Evolutionary conservation across 225 moss, liverwort and hornwort genomes (phyloP), one percentile per base, ranked within the genome.

Genomic region (Polytrichum commune): DNA sequence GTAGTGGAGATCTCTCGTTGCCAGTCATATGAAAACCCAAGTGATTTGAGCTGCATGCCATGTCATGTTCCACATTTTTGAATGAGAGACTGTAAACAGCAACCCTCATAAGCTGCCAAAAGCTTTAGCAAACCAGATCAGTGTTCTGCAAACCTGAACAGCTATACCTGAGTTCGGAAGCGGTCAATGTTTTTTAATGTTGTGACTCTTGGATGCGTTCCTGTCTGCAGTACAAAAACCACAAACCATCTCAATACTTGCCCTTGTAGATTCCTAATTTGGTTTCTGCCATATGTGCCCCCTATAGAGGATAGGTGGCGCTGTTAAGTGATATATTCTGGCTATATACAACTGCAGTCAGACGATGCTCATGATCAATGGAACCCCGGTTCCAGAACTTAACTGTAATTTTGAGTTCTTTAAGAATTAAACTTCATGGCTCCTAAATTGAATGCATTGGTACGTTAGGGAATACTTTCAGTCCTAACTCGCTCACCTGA

Each of bases 1-100:
- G 95, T 95, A 0, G 95, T 98, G 55, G 98, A 95, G 63, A 98
- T 83, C 77, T 98, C 95, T 64, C 95, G 84, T 84, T 91, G 91
- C 98, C 98, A 98, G 71, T 93, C 98, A 65, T 95, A 98, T 2
- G 98, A 98, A 70, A 98, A 98, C 16, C 98, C 95, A 38, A 95
- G 82, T 25, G 90, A 74, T 74, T 98, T 98, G 19, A 98, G 90
- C 92, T 98, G 85, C 79, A 74, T n/a, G 30, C 5, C 24, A 62
- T 61, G 22, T 29, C 29, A 65, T 33, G 32, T 32, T 18, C 13
- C 46, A 29, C 18, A 32, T 65, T 65, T 19, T 20, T 33, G 3
- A 18, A 8, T 65, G 65, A 18, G 22, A 46, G 46, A 13, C 46
- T 13, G 10, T 46, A 46, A 13, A 16, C 46, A 46, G 46, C 46